Base-by-base conservation (phyloP, 2,329 filamentous ascomycete genomes). In the Fragosphaeria purpurea region DNA sequence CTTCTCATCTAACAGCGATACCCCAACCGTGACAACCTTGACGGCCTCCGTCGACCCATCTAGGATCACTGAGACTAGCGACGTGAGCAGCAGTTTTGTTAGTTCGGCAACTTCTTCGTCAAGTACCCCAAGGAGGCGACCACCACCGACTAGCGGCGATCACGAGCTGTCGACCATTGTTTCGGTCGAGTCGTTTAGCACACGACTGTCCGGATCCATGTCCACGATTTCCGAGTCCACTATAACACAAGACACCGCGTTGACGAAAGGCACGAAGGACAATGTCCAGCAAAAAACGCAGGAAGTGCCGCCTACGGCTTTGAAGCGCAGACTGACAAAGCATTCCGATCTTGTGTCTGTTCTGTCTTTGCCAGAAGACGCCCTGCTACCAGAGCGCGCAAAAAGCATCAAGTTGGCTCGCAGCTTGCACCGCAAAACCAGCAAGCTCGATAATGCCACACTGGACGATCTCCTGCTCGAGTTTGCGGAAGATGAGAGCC, bases 321-420 rank as follows among this genome's bases (percentile, higher is more conserved):
- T 88, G 37, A 88, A 85, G 64, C 79, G 88, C 55, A 81, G 86
- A 53, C 75, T 95, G 40, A 95, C 90, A 4, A 95, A 87, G 53
- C 90, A 97, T 66, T 89, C 89, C 12, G 93, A 98, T 65, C 74
- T 98, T 31, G 88, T 98, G 40, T 97, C 93, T 0, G 88, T 95
- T 3, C 73, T 98, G 7, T 54, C 53, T 0, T 69, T 88, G 52
- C 82, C 84, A 0, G 74, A 82, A 53, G 70, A 80, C 50, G 67
- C 67, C 38, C 67, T 70, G 32, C 69, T 78, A 37, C 75, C 79
- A 47, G 75, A 76, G 46, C 76, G 83, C 52, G 78, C 76, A 53
- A 81, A 75, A 61, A 89, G 84, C 62, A 80, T 88, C 54, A 79
- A 83, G 52, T 90, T 88, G 31, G 80, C 85, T 33, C 80, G 86